phyloP scores from a whole-genome alignment of 2,329 filamentous ascomycete species.

The Trichoderma koningiopsis region DNA sequence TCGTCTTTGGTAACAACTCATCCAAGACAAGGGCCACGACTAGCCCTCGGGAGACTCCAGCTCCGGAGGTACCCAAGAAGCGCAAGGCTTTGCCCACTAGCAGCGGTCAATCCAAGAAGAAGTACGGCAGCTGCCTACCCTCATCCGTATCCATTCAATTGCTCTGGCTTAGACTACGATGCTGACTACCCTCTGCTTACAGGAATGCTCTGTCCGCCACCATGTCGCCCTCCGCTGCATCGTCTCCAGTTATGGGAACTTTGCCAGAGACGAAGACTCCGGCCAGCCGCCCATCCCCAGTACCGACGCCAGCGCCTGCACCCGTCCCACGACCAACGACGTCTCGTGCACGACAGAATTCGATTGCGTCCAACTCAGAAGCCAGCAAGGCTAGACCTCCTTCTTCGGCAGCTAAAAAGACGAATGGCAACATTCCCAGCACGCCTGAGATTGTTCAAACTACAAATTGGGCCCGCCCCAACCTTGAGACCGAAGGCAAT shows the following conservation, averaged over 20 bases:
- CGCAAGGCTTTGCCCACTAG: conserved; percentile 65
- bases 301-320: conserved; percentile 50
- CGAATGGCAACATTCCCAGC: conserved; percentile 52
- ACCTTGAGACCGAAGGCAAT: conserved; percentile 50
- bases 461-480: conserved; percentile 37
- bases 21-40: conserved; percentile 59
- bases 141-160: neutral
- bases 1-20: conserved; percentile 52
- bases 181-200: conserved; percentile 29
- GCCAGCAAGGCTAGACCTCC: conserved; percentile 55
- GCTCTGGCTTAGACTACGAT: neutral
- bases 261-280: conserved; percentile 62
- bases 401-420: conserved; percentile 64
- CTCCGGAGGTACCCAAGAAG: conserved; percentile 70
- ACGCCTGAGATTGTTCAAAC: conserved; percentile 42
- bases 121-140: conserved; percentile 52
- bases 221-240: conserved; percentile 70
- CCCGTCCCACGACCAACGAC: conserved; percentile 60
- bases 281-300: conserved; percentile 59
- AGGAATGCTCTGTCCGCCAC: conserved; percentile 45
- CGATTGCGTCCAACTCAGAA: conserved; percentile 62
- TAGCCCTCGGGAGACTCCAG: conserved; percentile 71
- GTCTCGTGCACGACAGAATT: conserved; percentile 75
- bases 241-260: conserved; percentile 73
- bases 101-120: conserved; percentile 77